phyloP scores from a whole-genome alignment of 441 rosid genomes.

The Viola pubescens region DNA sequence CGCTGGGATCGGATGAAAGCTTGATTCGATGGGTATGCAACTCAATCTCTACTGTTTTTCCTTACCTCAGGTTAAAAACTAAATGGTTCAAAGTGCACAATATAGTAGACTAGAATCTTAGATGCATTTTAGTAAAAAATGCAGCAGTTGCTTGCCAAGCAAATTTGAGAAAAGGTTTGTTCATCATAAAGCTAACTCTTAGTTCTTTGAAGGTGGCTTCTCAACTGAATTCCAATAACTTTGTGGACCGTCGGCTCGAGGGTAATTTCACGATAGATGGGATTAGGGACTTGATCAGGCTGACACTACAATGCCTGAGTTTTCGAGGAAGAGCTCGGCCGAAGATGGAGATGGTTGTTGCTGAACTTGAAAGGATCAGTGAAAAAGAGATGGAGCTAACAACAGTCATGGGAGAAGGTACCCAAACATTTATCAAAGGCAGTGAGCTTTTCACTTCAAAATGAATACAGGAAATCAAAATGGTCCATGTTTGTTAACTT shows the following conservation, averaged over 20 bases:
- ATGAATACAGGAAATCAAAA: conserved; percentile 8
- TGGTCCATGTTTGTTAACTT: neutral
- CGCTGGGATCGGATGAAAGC: conserved; percentile 31
- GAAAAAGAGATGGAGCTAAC: conserved; percentile 46
- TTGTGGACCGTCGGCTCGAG: conserved; percentile 36
- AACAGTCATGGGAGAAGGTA: conserved; percentile 43
- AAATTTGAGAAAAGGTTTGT: too few relatives aligned
- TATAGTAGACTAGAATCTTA: too few relatives aligned
- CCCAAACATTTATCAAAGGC: conserved; percentile 39
- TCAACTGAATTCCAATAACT: conserved; percentile 21
- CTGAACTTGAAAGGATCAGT: conserved; percentile 41
- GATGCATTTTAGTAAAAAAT: too few relatives aligned
- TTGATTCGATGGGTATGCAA: conserved; percentile 43
- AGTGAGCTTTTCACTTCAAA: conserved; percentile 39
- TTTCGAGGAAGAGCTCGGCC: conserved; percentile 36
- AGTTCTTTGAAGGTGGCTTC: conserved; percentile 32
- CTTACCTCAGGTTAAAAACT: neutral
- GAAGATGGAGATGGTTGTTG: conserved; percentile 37
- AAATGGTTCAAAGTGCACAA: too few relatives aligned
- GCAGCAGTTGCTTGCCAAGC: too few relatives aligned
- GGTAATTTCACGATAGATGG: conserved; percentile 45
- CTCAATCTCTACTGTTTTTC: neutral
- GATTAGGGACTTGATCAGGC: conserved; percentile 31
- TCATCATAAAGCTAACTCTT: neutral
- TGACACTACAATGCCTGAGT: conserved; percentile 40